Percentiles rank a stretch among this genome's conserved stretches.
Evolutionary conservation across 148 eudicot species (phyloP).

Genomic region (Beta vulgaris): DNA sequence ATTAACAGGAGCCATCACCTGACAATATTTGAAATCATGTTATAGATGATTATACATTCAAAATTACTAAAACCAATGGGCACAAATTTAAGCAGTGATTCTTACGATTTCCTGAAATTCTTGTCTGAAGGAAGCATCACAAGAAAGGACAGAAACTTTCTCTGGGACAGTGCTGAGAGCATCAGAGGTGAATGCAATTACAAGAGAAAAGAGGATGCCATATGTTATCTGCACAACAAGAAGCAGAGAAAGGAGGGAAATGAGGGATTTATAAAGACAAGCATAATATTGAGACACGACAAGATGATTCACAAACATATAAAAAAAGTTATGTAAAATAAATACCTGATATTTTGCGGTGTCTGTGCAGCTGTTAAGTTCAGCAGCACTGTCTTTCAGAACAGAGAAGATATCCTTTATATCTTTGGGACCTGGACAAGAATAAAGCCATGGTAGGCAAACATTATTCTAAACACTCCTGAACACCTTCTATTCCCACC

Average conservation of each 20-base stretch:
- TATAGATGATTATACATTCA: background rate
- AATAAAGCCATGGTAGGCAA: slow-evolving; percentile 3
- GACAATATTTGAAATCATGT: slow-evolving; percentile 12
- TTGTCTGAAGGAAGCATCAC: slow-evolving; percentile 73
- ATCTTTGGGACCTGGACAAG: slow-evolving; percentile 70
- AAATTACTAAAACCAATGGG: background rate
- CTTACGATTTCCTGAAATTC: slow-evolving; percentile 88
- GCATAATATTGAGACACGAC: background rate
- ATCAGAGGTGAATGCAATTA: slow-evolving; percentile 83
- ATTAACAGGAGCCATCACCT: slow-evolving; percentile 63
- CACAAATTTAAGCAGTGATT: slow-evolving; percentile 17
- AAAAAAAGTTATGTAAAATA: too few relatives aligned
- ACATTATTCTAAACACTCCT: background rate
- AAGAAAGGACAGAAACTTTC: slow-evolving; percentile 56
- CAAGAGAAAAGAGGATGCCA: slow-evolving; percentile 81
- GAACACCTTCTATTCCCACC: background rate
- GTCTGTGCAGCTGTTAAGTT: slow-evolving; percentile 53
- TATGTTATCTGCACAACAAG: slow-evolving; percentile 60
- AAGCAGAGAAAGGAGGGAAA: slow-evolving; percentile 14
- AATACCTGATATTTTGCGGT: slow-evolving; percentile 73
- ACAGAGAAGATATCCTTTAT: slow-evolving; percentile 63
- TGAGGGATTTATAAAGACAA: background rate
- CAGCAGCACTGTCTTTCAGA: slow-evolving; percentile 70
- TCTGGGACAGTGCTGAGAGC: slow-evolving; percentile 77
- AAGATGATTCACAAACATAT: too few relatives aligned